Evolutionary conservation across 2,329 filamentous ascomycete genomes (phyloP).

Genomic region (Lecanosticta acicola): DNA sequence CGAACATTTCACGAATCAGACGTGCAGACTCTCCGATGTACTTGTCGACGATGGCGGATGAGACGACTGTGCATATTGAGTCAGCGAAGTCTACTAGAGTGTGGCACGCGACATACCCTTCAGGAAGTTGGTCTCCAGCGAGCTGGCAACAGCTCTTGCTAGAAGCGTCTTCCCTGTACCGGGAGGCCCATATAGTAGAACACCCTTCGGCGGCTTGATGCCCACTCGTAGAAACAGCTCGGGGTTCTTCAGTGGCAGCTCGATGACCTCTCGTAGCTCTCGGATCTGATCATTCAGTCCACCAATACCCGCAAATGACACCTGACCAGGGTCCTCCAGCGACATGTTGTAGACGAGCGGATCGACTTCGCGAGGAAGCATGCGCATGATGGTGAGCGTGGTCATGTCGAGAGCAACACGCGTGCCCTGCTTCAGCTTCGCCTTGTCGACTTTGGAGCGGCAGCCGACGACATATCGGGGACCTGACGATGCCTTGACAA

Average conservation of each 20-base stretch:
- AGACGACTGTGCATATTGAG: slow-evolving; percentile 63
- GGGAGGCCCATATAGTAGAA: slow-evolving; percentile 89
- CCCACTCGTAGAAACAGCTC: slow-evolving; percentile 94
- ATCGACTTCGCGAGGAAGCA: slow-evolving; percentile 97
- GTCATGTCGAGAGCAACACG: slow-evolving; percentile 98
- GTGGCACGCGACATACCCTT: slow-evolving; percentile 59
- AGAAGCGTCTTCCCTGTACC: slow-evolving; percentile 95
- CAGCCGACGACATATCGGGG: slow-evolving; percentile 97
- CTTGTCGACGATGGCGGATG: slow-evolving; percentile 98
- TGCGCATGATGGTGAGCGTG: slow-evolving; percentile 98
- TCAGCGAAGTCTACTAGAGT: background rate
- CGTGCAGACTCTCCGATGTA: slow-evolving; percentile 98
- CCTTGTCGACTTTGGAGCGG: slow-evolving; percentile 95
- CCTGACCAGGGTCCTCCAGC: slow-evolving; percentile 90
- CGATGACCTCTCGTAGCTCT: slow-evolving; percentile 94
- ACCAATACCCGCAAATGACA: slow-evolving; percentile 96
- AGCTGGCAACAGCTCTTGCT: slow-evolving; percentile 90
- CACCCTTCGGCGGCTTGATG: slow-evolving; percentile 98
- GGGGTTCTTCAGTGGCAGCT: slow-evolving; percentile 95
- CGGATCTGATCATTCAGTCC: slow-evolving; percentile 97
- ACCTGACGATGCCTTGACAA: slow-evolving; percentile 95
- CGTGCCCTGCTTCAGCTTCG: slow-evolving; percentile 95
- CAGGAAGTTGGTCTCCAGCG: slow-evolving; percentile 94
- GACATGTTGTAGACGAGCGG: slow-evolving; percentile 99
- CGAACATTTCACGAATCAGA: slow-evolving; percentile 98